Conservation (phyloP, 2,329 filamentous ascomycete genomes). For the Botryosphaeria dothidea region DNA sequence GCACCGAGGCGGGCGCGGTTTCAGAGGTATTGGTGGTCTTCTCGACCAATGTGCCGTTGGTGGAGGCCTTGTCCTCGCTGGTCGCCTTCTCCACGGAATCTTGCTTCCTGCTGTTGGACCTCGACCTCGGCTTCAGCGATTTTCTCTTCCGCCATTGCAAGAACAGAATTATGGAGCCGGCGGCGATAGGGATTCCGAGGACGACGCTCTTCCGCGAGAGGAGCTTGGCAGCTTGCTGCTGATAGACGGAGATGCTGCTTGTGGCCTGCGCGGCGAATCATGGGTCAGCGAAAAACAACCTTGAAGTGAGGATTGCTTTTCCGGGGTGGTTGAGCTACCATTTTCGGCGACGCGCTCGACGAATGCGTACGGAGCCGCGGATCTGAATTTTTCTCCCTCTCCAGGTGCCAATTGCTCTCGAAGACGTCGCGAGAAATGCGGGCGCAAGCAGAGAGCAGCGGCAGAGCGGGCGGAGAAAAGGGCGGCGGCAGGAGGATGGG, state of each 20-base stretch:
- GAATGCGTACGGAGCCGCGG: neutral
- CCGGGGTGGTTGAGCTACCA: neutral
- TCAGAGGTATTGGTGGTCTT: conserved; percentile 1
- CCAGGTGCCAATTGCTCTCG: neutral
- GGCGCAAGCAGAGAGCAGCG: neutral
- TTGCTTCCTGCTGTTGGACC: neutral
- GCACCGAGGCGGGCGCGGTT: neutral
- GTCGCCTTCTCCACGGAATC: neutral
- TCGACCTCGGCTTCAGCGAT: conserved; percentile 14
- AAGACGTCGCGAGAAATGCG: neutral
- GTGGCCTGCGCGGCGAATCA: conserved; percentile 1
- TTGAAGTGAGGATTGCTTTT: neutral
- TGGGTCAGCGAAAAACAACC: neutral
- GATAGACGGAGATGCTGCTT: conserved; percentile 10
- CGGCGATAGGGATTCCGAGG: conserved; percentile 13
- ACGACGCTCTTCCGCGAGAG: conserved; percentile 17
- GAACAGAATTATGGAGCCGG: conserved; percentile 17
- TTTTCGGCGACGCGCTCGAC: conserved; percentile 9
- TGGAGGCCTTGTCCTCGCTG: neutral
- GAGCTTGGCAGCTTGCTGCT: conserved; percentile 17
- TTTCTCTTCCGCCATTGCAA: conserved; percentile 19
- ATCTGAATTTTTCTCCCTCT: neutral
- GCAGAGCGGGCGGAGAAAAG: neutral
- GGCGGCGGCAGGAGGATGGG: conserved; percentile 12
- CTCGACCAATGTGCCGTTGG: neutral